These are phyloP conservation scores for Glycine tomentella DNA, from an alignment of 306 rosid genomes.

Conservation along the genomic window DNA sequence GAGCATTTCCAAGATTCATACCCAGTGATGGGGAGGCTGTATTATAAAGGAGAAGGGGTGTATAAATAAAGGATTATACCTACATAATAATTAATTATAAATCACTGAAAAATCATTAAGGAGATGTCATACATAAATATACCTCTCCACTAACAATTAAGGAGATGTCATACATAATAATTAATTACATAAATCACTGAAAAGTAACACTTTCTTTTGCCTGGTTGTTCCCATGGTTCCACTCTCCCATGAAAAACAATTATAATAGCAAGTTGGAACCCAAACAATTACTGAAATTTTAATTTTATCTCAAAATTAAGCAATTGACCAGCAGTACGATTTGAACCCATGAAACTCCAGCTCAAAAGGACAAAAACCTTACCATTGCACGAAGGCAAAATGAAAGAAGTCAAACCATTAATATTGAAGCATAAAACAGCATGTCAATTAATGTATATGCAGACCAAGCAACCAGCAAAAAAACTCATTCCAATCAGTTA, in stretches of 20 bases:
- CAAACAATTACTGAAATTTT: not conserved
- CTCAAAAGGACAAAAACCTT: not conserved
- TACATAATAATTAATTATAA: slow-evolving; percentile 48
- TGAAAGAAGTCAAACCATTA: too few relatives aligned
- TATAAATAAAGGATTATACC: slow-evolving; percentile 89
- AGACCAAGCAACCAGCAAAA: too few relatives aligned
- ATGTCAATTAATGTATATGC: too few relatives aligned
- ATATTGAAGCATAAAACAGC: too few relatives aligned
- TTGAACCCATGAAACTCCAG: not conserved
- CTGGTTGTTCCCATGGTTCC: slow-evolving; percentile 24
- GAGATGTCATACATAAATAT: slow-evolving; percentile 44
- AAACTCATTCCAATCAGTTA: too few relatives aligned
- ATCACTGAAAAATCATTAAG: slow-evolving; percentile 42
- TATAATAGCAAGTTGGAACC: too few relatives aligned
- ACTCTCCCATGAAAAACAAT: slow-evolving; percentile 23
- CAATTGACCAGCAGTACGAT: not conserved
- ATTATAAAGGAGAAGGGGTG: too few relatives aligned
- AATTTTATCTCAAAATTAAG: too few relatives aligned
- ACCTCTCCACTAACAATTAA: slow-evolving; percentile 84
- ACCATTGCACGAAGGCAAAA: not conserved
- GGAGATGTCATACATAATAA: too few relatives aligned
- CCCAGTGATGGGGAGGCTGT: slow-evolving; percentile 64
- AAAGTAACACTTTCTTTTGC: slow-evolving; percentile 35
- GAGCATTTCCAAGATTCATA: slow-evolving; percentile 65
- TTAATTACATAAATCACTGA: too few relatives aligned